Base-by-base conservation (phyloP, 2,329 filamentous ascomycete species). In the Didymella keratinophila region DNA sequence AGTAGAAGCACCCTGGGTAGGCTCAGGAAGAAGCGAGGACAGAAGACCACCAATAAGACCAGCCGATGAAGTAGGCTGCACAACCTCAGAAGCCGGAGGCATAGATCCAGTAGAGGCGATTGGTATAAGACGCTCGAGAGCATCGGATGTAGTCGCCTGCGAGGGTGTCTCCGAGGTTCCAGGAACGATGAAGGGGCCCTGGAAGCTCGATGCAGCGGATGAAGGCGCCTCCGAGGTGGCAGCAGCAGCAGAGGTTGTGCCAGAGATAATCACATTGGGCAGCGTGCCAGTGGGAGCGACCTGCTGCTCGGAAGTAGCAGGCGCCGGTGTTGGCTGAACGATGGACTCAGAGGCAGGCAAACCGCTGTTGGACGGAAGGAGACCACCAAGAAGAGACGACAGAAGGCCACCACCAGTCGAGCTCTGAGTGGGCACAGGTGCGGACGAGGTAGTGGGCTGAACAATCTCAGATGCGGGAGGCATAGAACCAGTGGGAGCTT, bases 131-230 rank as follows among this genome's bases (percentile, higher is more conserved):
- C 8, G 41, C 20, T 52, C 41, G 37, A 52, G n/a, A 27, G 52
- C 23, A 37, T 47, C 58, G 14, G 57, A 59, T 10, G 53, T 25
- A 16, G 62, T 53, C 30, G 62, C 48, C 37, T 59, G 52, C 11
- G 36, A 9, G n/a, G 37, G 44, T 7, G 41, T 46, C 30, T 53
- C 30, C 12, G 63, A 68, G 5, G 65, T 64, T 34, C 68, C 69
- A 18, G 68, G 65, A 20, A 68, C 57, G 23, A 67, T 70, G 56
- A 71, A 69, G 4, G 68, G 64, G 7, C 68, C 67, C 0, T 63
- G 64, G 46, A 71, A 64, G 59, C 64, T 65, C 16, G 68, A 69
- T 14, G 63, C 47, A 12, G 37, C 32, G 6, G 45, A 50, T 20
- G 46, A 45, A 37, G 50, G 25, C 21, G 54, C 56, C 43, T 50